phyloP scores from a whole-genome alignment of 352 stramenopile species.

The Phytopythium vexans region DNA sequence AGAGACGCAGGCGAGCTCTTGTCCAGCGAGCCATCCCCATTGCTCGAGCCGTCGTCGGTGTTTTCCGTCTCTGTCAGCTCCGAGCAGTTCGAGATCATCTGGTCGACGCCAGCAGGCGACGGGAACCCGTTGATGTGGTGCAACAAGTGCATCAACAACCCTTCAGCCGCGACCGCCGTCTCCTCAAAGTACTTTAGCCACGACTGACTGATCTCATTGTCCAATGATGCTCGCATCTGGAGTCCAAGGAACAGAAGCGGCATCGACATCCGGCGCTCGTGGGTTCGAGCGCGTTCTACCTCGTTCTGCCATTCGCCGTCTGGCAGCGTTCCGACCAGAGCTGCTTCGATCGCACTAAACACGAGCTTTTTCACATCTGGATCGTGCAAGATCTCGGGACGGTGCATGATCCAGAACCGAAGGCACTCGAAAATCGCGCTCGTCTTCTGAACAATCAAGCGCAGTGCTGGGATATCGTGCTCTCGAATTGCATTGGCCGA shows the following conservation, averaged over 20 bases:
- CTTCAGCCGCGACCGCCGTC: slow-evolving; percentile 76
- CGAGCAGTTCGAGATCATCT: slow-evolving; percentile 79
- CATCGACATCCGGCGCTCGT: slow-evolving; percentile 73
- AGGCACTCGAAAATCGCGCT: slow-evolving; percentile 84
- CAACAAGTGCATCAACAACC: slow-evolving; percentile 80
- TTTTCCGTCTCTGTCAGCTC: slow-evolving; percentile 54
- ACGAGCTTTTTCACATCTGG: slow-evolving; percentile 79
- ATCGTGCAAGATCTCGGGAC: slow-evolving; percentile 70
- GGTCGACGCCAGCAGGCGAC: slow-evolving; percentile 76
- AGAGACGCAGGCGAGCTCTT: slow-evolving; percentile 31
- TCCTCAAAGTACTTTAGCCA: slow-evolving; percentile 86
- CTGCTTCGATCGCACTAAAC: slow-evolving; percentile 83
- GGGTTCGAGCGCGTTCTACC: slow-evolving; percentile 64
- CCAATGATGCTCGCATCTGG: slow-evolving; percentile 79
- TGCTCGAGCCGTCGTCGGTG: slow-evolving; percentile 9
- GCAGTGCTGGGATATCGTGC: slow-evolving; percentile 65
- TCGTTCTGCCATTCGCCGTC: slow-evolving; percentile 79
- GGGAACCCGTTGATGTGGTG: slow-evolving; percentile 86
- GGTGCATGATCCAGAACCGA: slow-evolving; percentile 83
- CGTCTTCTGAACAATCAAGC: slow-evolving; percentile 80
- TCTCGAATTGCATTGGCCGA: slow-evolving; percentile 31
- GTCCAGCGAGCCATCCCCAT: slow-evolving; percentile 11
- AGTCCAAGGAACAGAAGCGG: slow-evolving; percentile 80
- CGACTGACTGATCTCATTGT: slow-evolving; percentile 62
- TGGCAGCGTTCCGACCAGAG: slow-evolving; percentile 75